Evolutionary conservation across 208 protist species (phyloP).

Genomic region (Crithidia bombi): DNA sequence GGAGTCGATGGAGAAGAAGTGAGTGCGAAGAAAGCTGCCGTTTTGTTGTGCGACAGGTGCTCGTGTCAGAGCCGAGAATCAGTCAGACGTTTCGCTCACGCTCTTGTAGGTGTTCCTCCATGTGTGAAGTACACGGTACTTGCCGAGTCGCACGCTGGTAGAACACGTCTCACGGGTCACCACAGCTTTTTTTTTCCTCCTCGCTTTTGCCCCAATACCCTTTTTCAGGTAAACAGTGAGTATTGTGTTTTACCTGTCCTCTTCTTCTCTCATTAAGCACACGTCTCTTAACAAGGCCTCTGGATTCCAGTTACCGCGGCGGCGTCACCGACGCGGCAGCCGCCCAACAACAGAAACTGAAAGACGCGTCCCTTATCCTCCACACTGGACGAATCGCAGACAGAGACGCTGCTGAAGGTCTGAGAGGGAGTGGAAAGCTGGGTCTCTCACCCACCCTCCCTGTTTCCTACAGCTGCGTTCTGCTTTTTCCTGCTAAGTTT

Average conservation of each 20-base stretch:
- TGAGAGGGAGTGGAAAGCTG: too few species aligned
- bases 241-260: neutral
- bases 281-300: conserved; percentile 28
- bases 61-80: conserved; percentile 1
- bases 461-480: too few species aligned
- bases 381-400: neutral
- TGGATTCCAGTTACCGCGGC: neutral
- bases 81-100: neutral
- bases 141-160: neutral
- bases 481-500: too few species aligned
- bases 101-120: neutral
- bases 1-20: conserved; percentile 16
- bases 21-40: neutral
- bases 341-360: neutral
- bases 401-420: neutral
- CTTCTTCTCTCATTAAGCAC: conserved; percentile 14
- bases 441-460: too few species aligned
- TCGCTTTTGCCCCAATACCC: too few species aligned
- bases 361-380: neutral
- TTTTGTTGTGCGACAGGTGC: neutral
- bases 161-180: conserved; percentile 1
- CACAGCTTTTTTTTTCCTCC: conserved; percentile 11
- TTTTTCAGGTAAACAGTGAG: neutral
- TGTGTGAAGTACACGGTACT: conserved; percentile 16
- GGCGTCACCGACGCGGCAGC: neutral